Percentiles rank a stretch among this genome's conserved stretches.
phyloP scores from a whole-genome alignment of 2,329 filamentous ascomycete species.

The Aureobasidium sp. region DNA sequence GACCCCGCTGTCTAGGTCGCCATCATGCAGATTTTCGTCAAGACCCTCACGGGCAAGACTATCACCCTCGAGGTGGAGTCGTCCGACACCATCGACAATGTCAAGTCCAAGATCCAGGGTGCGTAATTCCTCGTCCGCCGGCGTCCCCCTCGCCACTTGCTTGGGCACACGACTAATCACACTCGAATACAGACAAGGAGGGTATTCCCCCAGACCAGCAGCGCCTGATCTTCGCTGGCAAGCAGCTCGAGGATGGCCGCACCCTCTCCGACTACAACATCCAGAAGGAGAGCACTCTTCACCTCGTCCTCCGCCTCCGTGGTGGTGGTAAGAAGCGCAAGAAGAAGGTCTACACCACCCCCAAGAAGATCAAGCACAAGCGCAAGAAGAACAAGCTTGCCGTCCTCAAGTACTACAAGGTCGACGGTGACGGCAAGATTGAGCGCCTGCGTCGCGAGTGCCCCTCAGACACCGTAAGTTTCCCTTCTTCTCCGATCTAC shows the following conservation, averaged over 20 bases:
- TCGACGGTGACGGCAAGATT: slow-evolving; percentile 99
- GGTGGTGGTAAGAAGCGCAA: slow-evolving; percentile 99
- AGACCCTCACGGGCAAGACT: slow-evolving; percentile 98
- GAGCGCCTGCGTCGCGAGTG: slow-evolving; percentile 98
- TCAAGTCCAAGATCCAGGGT: slow-evolving; percentile 93
- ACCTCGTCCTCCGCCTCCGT: slow-evolving; percentile 95
- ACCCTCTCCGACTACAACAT: slow-evolving; percentile 99
- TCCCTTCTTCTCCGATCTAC: too few relatives aligned
- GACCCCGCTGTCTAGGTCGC: slow-evolving; percentile 16
- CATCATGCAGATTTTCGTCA: slow-evolving; percentile 61
- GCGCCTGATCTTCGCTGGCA: slow-evolving; percentile 98
- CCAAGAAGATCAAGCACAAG: slow-evolving; percentile 99
- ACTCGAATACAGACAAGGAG: slow-evolving; percentile 80
- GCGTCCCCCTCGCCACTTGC: background rate
- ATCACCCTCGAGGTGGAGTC: slow-evolving; percentile 99
- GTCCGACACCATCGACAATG: slow-evolving; percentile 99
- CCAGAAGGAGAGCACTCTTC: slow-evolving; percentile 99
- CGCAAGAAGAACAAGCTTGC: slow-evolving; percentile 99
- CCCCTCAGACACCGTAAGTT: slow-evolving; percentile 76
- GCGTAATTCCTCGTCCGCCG: slow-evolving; percentile 22
- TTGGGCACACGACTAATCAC: slow-evolving; percentile 22
- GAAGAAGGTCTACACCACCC: slow-evolving; percentile 99
- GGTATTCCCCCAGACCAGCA: slow-evolving; percentile 98
- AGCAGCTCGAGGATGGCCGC: slow-evolving; percentile 99
- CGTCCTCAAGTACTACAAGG: slow-evolving; percentile 99